phyloP scores from a whole-genome alignment of 2,329 filamentous ascomycete genomes.

The Alternaria tenuissima region DNA sequence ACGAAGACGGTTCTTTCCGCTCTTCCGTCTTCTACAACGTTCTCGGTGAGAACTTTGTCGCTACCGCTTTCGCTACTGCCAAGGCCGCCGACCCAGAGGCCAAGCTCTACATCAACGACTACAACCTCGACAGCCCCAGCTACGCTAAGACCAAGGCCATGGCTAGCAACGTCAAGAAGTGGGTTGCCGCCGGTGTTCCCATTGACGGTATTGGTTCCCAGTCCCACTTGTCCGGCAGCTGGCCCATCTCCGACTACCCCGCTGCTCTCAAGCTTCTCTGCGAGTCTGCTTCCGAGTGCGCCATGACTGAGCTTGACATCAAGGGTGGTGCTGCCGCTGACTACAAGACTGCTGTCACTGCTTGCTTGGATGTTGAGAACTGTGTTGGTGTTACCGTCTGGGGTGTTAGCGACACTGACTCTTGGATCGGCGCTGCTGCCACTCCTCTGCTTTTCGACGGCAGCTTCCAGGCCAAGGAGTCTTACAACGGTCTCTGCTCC shows the following conservation, averaged over 20 bases:
- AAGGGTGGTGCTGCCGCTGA: slow-evolving; percentile 63
- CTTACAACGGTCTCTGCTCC: slow-evolving; percentile 43
- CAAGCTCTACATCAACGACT: slow-evolving; percentile 80
- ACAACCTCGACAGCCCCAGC: slow-evolving; percentile 66
- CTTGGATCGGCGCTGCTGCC: slow-evolving; percentile 50
- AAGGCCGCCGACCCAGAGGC: slow-evolving; percentile 70
- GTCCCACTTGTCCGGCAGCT: slow-evolving; percentile 60
- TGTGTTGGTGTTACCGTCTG: slow-evolving; percentile 74
- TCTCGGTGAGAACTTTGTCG: slow-evolving; percentile 74
- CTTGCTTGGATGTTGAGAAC: slow-evolving; percentile 65
- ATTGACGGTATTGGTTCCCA: slow-evolving; percentile 72
- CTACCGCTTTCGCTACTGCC: slow-evolving; percentile 74
- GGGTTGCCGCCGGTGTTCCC: slow-evolving; percentile 67
- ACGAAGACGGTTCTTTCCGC: slow-evolving; percentile 67
- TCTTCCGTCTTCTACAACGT: slow-evolving; percentile 71
- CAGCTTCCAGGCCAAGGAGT: slow-evolving; percentile 54
- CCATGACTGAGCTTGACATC: slow-evolving; percentile 75
- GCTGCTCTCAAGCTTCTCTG: slow-evolving; percentile 64
- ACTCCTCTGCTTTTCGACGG: slow-evolving; percentile 55
- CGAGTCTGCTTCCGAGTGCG: slow-evolving; percentile 63
- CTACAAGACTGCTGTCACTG: slow-evolving; percentile 63
- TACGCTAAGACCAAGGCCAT: slow-evolving; percentile 67
- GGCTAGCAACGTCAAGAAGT: slow-evolving; percentile 68
- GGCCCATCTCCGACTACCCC: slow-evolving; percentile 56
- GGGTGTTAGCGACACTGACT: slow-evolving; percentile 56